Conservation (phyloP, 768 basidiomycete species). For the Termitomyces sp. region DNA sequence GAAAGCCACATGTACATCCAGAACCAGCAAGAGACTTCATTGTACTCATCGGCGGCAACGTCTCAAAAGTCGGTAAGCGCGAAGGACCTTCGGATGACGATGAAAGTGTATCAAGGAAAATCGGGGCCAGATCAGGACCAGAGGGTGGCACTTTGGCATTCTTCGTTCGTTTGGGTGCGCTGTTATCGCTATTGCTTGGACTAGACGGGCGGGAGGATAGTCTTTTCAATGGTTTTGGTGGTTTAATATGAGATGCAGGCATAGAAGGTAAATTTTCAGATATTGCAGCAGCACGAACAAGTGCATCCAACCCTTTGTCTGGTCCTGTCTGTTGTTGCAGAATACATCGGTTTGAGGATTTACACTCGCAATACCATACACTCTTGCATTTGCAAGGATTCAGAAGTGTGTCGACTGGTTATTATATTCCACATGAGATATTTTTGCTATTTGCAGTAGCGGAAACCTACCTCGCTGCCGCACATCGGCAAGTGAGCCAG, state of each 20-base stretch:
- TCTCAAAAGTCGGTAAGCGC: conserved; percentile 40
- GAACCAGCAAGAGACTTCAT: conserved; percentile 57
- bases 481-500: conserved; percentile 29
- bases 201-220: conserved; percentile 23
- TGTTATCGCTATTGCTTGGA: conserved; percentile 16
- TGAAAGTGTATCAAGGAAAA: conserved; percentile 25
- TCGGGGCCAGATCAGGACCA: conserved; percentile 45
- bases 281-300: conserved; percentile 34
- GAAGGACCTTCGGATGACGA: conserved; percentile 13
- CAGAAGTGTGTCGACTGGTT: conserved; percentile 50
- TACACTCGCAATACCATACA: conserved; percentile 51
- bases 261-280: conserved; percentile 17
- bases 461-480: conserved; percentile 42
- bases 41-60: conserved; percentile 56
- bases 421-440: conserved; percentile 7
- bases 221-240: conserved; percentile 14
- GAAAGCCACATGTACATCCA: conserved; percentile 66
- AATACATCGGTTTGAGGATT: conserved; percentile 7
- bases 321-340: neutral
- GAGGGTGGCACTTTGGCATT: conserved; percentile 15
- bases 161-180: conserved; percentile 26
- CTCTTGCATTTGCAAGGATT: conserved; percentile 61
- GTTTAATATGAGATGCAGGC: neutral
- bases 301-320: conserved; percentile 21
- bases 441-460: conserved; percentile 3